A percentile compares a stretch with the other conserved stretches of the same genome.
These are phyloP conservation scores for Russula earlei DNA, from an alignment of 768 basidiomycete genomes.

Conservation along the genomic window DNA sequence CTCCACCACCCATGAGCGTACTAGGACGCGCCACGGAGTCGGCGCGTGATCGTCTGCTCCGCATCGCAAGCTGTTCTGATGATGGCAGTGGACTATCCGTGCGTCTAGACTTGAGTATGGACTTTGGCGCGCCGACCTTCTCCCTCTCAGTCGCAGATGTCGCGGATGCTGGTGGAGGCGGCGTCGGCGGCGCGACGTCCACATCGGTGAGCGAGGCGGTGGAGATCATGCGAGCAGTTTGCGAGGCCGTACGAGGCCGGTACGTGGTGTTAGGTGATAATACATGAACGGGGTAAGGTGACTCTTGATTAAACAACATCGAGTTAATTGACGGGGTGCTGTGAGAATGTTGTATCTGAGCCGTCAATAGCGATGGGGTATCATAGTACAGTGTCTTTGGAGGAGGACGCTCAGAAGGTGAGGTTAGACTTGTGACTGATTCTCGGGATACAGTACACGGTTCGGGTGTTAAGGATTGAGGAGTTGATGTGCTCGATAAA, in stretches of 20 bases:
- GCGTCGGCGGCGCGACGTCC: constrained; percentile 18
- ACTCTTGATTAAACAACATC: constrained; percentile 65
- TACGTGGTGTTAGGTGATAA: constrained; percentile 21
- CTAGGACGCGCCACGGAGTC: constrained; percentile 5
- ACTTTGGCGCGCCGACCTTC: constrained; percentile 47
- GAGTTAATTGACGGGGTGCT: constrained; percentile 33
- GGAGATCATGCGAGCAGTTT: background rate
- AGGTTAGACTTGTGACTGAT: constrained; percentile 8
- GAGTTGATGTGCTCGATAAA: background rate
- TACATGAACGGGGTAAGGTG: constrained; percentile 44
- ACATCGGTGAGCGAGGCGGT: constrained; percentile 19
- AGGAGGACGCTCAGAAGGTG: constrained; percentile 1
- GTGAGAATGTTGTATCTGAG: constrained; percentile 5
- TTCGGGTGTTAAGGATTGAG: background rate
- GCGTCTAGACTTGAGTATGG: constrained; percentile 62
- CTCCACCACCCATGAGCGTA: constrained; percentile 1
- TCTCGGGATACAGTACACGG: constrained; percentile 7
- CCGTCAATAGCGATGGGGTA: background rate
- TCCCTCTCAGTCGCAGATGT: constrained; percentile 32
- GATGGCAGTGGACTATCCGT: constrained; percentile 55
- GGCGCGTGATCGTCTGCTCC: constrained; percentile 1
- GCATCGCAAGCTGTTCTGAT: constrained; percentile 24
- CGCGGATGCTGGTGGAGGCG: constrained; percentile 15
- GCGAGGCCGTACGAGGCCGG: constrained; percentile 23
- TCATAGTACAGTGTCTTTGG: background rate